Evolutionary conservation across 2,329 filamentous ascomycete genomes (phyloP), one percentile per base, ranked within the genome.

Genomic region (Colletotrichum cuscutae): DNA sequence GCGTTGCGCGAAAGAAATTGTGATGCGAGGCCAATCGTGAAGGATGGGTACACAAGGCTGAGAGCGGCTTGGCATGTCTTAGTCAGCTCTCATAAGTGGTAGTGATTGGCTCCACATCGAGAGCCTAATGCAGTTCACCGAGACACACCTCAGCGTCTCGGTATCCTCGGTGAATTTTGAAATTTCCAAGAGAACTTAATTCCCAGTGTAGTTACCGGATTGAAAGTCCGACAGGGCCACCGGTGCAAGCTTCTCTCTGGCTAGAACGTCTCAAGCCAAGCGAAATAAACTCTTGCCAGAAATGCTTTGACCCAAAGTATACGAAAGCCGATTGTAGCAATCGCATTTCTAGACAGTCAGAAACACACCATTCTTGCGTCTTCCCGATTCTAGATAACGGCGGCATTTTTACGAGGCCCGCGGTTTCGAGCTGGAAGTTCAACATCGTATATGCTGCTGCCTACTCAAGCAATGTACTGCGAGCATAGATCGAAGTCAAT

Each of bases 31-130:
- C 71, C 49, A 58, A 70, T 35, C 28, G 65, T 59, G 59, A 64
- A 74, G 65, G 53, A 63, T 74, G 56, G 65, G 46, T 53, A 30
- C 64, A 68, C 69, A 64, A 74, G 72, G 71, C 71, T 73, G 62
- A 53, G 32, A 7, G 30, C 9, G 52, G 26, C 35, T 4, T 42
- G 7, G 26, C 35, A 2, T 46, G 2, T 6, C 65, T 73, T 72
- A 71, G 68, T 73, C 58, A 73, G 61, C 66, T 11, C 0, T 0
- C 1, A 15, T 2, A 1, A 22, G 4, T 8, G 24, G 4, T 8
- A 6, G 19, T 71, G 46, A 73, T 73, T 73, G 71, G 71, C 2
- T 60, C 26, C 30, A n/a, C 15, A 13, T 4, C 2, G 4, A 11
- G 9, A 3, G 13, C 7, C 3, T 15, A 2, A 15, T 59, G 62